A percentile compares a stretch with the other conserved stretches of the same genome.
Conservation (phyloP, 345 rosid genomes). For the Reutealis trisperma region DNA sequence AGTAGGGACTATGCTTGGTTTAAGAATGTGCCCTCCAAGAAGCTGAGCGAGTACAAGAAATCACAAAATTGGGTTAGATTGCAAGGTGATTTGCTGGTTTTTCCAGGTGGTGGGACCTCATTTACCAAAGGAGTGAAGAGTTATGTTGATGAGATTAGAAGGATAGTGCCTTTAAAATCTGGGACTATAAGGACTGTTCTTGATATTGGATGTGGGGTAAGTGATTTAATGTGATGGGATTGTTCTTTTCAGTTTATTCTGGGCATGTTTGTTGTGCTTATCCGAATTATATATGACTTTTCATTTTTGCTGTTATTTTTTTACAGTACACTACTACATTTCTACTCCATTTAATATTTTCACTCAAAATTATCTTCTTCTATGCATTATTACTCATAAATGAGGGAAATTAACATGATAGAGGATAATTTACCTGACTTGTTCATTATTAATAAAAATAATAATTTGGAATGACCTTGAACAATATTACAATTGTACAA, state of each 20-base stretch:
- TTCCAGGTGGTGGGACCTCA: conserved; percentile 81
- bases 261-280: not conserved
- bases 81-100: conserved; percentile 50
- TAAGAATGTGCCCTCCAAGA: conserved; percentile 58
- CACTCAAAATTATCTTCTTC: not conserved
- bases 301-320: not conserved
- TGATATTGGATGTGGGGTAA: conserved; percentile 77
- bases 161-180: conserved; percentile 51
- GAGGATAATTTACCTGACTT: not conserved
- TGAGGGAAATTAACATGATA: not conserved
- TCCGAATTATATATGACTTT: not conserved
- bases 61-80: conserved; percentile 65
- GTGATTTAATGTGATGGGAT: not conserved
- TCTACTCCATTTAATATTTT: too few relatives aligned
- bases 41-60: conserved; percentile 50
- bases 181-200: conserved; percentile 62
- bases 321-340: too few relatives aligned
- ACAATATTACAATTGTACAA: too few relatives aligned
- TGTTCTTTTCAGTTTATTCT: too few relatives aligned
- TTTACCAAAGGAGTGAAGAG: conserved; percentile 57
- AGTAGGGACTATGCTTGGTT: conserved; percentile 58
- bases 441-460: too few relatives aligned
- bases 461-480: not conserved
- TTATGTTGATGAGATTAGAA: conserved; percentile 52
- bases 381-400: not conserved